These are phyloP conservation scores for Volvox reticuliferus DNA, from an alignment of 139 green algal species.

Conservation along the genomic window DNA sequence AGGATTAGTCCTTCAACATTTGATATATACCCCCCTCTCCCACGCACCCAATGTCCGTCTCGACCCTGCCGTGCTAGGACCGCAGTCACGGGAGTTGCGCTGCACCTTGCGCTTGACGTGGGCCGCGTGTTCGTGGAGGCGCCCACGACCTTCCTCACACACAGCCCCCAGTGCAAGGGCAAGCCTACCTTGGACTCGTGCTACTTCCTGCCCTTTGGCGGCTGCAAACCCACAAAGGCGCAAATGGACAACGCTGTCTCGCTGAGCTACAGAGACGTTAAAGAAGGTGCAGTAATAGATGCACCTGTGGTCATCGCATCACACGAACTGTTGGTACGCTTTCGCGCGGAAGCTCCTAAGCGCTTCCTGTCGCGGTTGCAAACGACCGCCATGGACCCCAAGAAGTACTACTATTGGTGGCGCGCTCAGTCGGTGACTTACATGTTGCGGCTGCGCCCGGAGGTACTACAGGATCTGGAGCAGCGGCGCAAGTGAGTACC, in stretches of 20 bases:
- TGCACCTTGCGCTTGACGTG: constrained; percentile 31
- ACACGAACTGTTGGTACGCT: not conserved
- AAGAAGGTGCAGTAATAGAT: not conserved
- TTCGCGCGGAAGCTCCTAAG: not conserved
- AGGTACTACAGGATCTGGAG: constrained; percentile 15
- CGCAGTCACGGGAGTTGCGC: constrained; percentile 34
- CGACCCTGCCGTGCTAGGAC: not conserved
- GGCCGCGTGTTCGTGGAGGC: constrained; percentile 41
- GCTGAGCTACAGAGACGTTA: not conserved
- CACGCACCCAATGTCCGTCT: too few relatives aligned
- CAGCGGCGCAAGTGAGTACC: not conserved
- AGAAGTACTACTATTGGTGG: constrained; percentile 59
- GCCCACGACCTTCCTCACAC: not conserved
- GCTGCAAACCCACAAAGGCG: constrained; percentile 18
- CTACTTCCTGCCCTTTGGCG: constrained; percentile 52
- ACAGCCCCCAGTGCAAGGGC: not conserved
- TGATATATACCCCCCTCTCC: too few relatives aligned
- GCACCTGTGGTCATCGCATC: not conserved
- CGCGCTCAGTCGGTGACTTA: constrained; percentile 51
- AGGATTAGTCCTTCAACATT: too few relatives aligned
- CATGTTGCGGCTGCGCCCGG: constrained; percentile 37
- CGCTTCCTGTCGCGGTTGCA: not conserved
- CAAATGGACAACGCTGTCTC: not conserved
- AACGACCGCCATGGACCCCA: not conserved
- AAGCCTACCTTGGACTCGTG: constrained; percentile 27